Evolutionary conservation across 306 rosid species (phyloP).

Genomic region (Lithocarpus polystachyus): DNA sequence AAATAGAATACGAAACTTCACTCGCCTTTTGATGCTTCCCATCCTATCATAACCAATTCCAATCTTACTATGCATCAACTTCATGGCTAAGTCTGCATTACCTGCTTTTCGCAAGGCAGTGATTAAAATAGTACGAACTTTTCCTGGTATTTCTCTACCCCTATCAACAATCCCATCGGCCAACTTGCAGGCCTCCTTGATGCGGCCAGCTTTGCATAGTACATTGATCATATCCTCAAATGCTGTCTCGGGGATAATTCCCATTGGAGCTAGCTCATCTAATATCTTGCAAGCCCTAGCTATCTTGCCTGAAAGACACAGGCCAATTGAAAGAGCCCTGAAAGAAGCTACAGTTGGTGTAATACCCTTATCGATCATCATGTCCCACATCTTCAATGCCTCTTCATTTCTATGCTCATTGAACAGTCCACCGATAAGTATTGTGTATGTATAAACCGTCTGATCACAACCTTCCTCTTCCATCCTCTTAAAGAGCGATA

Average conservation of each 20-base stretch:
- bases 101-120: conserved; percentile 91
- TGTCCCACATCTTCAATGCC: conserved; percentile 75
- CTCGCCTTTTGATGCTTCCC: conserved; percentile 76
- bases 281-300: conserved; percentile 89
- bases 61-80: conserved; percentile 89
- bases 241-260: conserved; percentile 61
- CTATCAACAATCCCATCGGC: conserved; percentile 91
- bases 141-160: conserved; percentile 89
- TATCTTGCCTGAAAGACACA: conserved; percentile 84
- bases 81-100: conserved; percentile 75
- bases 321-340: conserved; percentile 78
- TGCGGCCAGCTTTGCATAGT: conserved; percentile 63
- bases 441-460: conserved; percentile 79
- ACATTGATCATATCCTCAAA: conserved; percentile 6
- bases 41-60: conserved; percentile 89
- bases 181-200: conserved; percentile 81
- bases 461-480: conserved; percentile 83
- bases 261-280: conserved; percentile 93
- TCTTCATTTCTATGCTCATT: conserved; percentile 77
- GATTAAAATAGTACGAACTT: conserved; percentile 62
- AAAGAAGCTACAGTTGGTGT: conserved; percentile 82
- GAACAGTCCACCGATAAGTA: conserved; percentile 67
- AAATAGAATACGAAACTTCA: conserved; percentile 60
- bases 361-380: conserved; percentile 83
- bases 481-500: conserved; percentile 58